Conservation (phyloP, 164 flowering plant species). For the Tinospora cordifolia region DNA sequence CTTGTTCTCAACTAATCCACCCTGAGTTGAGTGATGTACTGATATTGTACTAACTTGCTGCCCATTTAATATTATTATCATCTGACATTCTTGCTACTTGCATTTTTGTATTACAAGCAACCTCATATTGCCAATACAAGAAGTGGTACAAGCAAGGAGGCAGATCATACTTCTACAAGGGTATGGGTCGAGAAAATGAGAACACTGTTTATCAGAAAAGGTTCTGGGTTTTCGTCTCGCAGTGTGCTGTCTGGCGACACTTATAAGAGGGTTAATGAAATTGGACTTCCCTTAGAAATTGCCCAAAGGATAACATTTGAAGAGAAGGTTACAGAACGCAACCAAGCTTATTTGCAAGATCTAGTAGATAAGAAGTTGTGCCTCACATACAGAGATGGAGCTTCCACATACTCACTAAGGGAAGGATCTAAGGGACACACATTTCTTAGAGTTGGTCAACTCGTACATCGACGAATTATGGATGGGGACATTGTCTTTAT, state of each 20-base stretch:
- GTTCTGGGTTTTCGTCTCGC: conserved; percentile 90
- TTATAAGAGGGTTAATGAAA: conserved; percentile 53
- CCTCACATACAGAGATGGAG: conserved; percentile 64
- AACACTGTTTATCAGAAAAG: conserved; percentile 77
- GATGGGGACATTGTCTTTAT: conserved; percentile 91
- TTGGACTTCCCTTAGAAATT: conserved; percentile 78
- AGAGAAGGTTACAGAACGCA: conserved; percentile 68
- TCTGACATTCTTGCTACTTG: conserved; percentile 6
- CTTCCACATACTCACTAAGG: conserved; percentile 53
- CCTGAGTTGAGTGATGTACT: background rate
- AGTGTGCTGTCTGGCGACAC: conserved; percentile 92
- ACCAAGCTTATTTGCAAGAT: conserved; percentile 48
- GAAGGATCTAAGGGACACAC: conserved; percentile 87
- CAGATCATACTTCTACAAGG: conserved; percentile 46
- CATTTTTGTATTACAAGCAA: conserved; percentile 26
- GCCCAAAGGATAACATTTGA: conserved; percentile 87
- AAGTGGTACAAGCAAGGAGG: conserved; percentile 42
- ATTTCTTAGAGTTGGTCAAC: conserved; percentile 60
- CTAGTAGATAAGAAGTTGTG: conserved; percentile 74
- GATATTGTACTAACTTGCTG: conserved; percentile 4
- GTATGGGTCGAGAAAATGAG: conserved; percentile 93
- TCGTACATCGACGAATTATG: conserved; percentile 71
- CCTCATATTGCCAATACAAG: conserved; percentile 44
- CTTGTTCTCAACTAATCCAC: background rate
- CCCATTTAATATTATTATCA: background rate